These are phyloP conservation scores for Suillus decipiens DNA, from an alignment of 768 basidiomycete species.

Conservation along the genomic window DNA sequence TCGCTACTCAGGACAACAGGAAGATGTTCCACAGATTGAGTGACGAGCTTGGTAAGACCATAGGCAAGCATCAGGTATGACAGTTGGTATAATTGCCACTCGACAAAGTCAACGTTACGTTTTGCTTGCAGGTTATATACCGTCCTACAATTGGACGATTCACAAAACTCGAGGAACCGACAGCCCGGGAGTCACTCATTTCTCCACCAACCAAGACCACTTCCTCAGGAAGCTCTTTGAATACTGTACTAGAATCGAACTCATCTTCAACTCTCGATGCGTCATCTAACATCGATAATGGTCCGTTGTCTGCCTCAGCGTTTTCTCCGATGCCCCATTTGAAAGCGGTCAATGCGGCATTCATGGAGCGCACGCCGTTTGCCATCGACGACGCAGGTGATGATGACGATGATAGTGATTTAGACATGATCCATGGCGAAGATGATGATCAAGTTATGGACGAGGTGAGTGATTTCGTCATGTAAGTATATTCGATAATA, in stretches of 20 bases:
- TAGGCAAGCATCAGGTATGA: constrained; percentile 86
- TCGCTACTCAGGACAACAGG: constrained; percentile 90
- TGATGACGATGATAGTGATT: constrained; percentile 70
- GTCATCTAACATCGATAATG: constrained; percentile 16
- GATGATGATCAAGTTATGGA: constrained; percentile 85
- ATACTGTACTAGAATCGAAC: constrained; percentile 29
- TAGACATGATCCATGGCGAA: constrained; percentile 51
- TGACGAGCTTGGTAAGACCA: constrained; percentile 92
- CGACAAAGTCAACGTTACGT: background rate
- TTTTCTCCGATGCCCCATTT: constrained; percentile 67
- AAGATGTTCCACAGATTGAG: constrained; percentile 92
- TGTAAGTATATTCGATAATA: background rate
- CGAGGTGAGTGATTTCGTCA: constrained; percentile 54
- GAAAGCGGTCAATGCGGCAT: constrained; percentile 74
- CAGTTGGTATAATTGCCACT: background rate
- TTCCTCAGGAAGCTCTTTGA: constrained; percentile 37
- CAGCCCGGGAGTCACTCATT: constrained; percentile 83
- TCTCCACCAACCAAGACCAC: constrained; percentile 64
- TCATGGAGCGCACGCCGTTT: constrained; percentile 92
- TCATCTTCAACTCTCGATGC: constrained; percentile 55
- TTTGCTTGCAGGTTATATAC: constrained; percentile 55
- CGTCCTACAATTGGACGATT: constrained; percentile 86
- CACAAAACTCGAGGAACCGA: constrained; percentile 83
- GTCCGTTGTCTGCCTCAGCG: constrained; percentile 25
- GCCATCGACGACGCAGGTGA: constrained; percentile 96